Percentiles rank a stretch among this genome's conserved stretches.
phyloP scores from a whole-genome alignment of 345 rosid species.

The Syzygium aqueum region DNA sequence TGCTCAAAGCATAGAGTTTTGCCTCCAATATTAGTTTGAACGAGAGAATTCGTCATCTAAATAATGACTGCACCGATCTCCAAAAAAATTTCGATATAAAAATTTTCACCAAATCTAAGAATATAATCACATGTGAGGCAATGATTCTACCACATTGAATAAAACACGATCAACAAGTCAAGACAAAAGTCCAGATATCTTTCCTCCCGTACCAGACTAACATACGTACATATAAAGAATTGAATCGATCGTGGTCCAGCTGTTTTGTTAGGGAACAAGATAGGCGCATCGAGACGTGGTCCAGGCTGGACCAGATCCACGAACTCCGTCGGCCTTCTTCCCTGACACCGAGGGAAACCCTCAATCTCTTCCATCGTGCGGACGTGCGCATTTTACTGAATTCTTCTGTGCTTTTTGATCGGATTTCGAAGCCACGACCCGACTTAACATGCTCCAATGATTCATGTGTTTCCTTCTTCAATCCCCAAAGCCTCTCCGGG shows the following conservation, averaged over 20 bases:
- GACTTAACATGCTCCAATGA: neutral
- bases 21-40: neutral
- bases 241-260: neutral
- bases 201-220: neutral
- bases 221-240: neutral
- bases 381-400: neutral
- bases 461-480: neutral
- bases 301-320: neutral
- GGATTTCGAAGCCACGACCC: neutral
- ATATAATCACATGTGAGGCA: neutral
- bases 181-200: neutral
- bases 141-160: neutral
- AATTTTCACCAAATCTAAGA: neutral
- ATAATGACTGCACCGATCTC: neutral
- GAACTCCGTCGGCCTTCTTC: neutral
- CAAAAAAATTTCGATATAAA: neutral
- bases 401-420: neutral
- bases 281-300: neutral
- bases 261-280: neutral
- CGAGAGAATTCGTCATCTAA: too few species aligned
- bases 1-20: neutral
- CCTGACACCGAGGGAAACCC: neutral
- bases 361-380: neutral
- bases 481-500: neutral
- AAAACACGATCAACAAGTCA: neutral